phyloP scores from a whole-genome alignment of 352 stramenopile genomes.

The Phytophthora europaea region DNA sequence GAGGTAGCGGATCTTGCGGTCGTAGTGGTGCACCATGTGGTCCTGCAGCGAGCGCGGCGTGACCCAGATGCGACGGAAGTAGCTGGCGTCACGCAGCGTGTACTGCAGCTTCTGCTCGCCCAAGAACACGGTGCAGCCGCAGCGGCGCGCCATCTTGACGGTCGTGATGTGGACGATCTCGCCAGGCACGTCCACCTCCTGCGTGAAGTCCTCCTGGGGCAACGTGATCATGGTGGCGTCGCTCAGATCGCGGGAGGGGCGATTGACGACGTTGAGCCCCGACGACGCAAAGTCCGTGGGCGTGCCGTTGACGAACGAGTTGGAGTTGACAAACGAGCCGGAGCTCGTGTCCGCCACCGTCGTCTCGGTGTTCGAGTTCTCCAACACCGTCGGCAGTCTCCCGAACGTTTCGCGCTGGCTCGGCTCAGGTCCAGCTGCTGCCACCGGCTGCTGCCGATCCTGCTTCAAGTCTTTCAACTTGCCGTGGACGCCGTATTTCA shows the following conservation, averaged over 20 bases:
- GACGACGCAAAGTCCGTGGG: slow-evolving; percentile 34
- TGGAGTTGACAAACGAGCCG: slow-evolving; percentile 26
- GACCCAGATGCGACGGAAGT: slow-evolving; percentile 79
- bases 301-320: slow-evolving; percentile 28
- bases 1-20: slow-evolving; percentile 73
- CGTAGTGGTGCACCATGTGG: slow-evolving; percentile 89
- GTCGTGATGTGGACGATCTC: slow-evolving; percentile 82
- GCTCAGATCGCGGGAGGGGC: slow-evolving; percentile 44
- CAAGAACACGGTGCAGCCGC: slow-evolving; percentile 70
- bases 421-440: slow-evolving; percentile 21
- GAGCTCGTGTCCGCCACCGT: slow-evolving; percentile 33
- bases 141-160: slow-evolving; percentile 58
- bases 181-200: slow-evolving; percentile 77
- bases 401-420: slow-evolving; percentile 13
- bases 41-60: slow-evolving; percentile 70
- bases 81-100: slow-evolving; percentile 68
- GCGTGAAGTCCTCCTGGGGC: slow-evolving; percentile 51
- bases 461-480: slow-evolving; percentile 52
- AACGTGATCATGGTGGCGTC: slow-evolving; percentile 51
- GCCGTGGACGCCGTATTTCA: slow-evolving; percentile 58
- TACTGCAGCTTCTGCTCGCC: slow-evolving; percentile 81
- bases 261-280: slow-evolving; percentile 36
- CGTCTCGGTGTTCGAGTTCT: slow-evolving; percentile 25
- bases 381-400: slow-evolving; percentile 31
- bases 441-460: slow-evolving; percentile 34